phyloP scores from a whole-genome alignment of 2,329 filamentous ascomycete species.

The Aspergillus alliaceus region DNA sequence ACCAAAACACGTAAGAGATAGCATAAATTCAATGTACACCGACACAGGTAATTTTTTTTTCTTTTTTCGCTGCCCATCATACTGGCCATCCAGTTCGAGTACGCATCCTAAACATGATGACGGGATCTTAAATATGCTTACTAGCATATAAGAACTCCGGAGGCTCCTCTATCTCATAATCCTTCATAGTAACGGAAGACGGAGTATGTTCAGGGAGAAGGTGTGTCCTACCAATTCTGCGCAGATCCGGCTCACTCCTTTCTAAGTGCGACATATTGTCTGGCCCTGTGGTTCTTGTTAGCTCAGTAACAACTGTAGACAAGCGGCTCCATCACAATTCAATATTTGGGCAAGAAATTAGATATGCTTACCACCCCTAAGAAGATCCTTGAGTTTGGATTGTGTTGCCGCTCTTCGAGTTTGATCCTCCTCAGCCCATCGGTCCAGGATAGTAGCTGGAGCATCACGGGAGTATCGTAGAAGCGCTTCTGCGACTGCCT shows the following conservation, averaged over 20 bases:
- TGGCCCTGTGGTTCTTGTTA: background rate
- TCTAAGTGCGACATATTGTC: slow-evolving; percentile 13
- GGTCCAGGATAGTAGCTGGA: slow-evolving; percentile 53
- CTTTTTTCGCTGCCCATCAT: background rate
- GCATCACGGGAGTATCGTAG: slow-evolving; percentile 52
- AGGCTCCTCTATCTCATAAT: slow-evolving; percentile 42
- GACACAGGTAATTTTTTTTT: background rate
- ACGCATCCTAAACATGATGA: background rate
- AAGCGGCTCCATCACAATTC: background rate
- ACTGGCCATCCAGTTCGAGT: background rate
- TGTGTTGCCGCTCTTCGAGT: slow-evolving; percentile 36
- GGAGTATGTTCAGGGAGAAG: slow-evolving; percentile 31
- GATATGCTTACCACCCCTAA: slow-evolving; percentile 29
- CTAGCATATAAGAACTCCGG: slow-evolving; percentile 10
- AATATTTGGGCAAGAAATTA: background rate
- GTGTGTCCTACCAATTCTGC: slow-evolving; percentile 33
- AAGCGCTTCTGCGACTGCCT: slow-evolving; percentile 51
- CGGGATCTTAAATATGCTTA: slow-evolving; percentile 9
- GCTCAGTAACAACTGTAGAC: background rate
- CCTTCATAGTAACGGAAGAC: slow-evolving; percentile 27
- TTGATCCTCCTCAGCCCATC: slow-evolving; percentile 61
- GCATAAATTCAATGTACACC: background rate
- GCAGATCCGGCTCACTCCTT: slow-evolving; percentile 28
- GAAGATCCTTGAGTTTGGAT: slow-evolving; percentile 40
- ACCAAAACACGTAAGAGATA: background rate